These are phyloP conservation scores for Sherardia arvensis DNA, from an alignment of 257 asterid species.

Conservation along the genomic window DNA sequence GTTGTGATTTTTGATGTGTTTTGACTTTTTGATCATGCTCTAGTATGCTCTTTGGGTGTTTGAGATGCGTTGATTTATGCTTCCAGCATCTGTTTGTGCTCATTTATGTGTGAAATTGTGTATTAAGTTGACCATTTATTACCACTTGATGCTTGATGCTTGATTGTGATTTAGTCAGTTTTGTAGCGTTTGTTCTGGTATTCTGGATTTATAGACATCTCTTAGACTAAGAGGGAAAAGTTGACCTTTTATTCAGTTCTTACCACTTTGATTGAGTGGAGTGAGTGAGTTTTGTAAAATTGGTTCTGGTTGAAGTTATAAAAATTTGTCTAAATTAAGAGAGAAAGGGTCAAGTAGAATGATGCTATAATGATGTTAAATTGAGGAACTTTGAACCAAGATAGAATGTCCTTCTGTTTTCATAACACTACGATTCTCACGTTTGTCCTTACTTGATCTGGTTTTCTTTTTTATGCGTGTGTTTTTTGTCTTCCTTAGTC, in stretches of 20 bases:
- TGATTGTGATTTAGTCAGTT: neutral
- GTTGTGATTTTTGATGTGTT: neutral
- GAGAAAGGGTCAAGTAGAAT: neutral
- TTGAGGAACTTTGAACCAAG: neutral
- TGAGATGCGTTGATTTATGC: neutral
- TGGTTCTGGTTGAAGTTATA: no score
- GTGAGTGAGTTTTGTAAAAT: neutral
- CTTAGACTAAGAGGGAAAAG: no score
- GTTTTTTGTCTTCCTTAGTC: neutral
- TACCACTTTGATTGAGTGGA: neutral
- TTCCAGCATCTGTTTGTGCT: neutral
- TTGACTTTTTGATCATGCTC: neutral
- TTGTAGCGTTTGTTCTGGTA: no score
- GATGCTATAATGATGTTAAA: no score
- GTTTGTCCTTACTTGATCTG: neutral
- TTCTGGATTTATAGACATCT: no score
- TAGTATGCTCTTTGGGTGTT: neutral
- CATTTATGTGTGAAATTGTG: neutral
- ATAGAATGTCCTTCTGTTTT: neutral
- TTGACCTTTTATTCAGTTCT: neutral
- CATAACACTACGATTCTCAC: neutral
- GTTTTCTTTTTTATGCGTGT: neutral
- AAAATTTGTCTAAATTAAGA: neutral
- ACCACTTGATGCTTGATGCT: neutral
- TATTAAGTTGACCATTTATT: neutral